phyloP scores from a whole-genome alignment of 1,139 yeast genomes.

The Magnusiomyces clavatus region DNA sequence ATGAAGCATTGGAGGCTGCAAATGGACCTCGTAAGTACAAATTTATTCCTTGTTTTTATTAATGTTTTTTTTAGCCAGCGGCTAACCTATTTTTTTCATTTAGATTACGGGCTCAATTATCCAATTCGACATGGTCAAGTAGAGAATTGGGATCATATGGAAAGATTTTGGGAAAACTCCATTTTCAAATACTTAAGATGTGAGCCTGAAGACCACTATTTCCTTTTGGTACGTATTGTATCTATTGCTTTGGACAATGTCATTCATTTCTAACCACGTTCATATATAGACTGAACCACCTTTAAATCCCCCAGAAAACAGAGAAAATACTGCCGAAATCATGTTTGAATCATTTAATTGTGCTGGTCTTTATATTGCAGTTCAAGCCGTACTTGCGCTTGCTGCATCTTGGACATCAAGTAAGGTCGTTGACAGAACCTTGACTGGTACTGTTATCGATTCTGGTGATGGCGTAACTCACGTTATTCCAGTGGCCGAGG shows the following conservation, averaged over 20 bases:
- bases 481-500: conserved; percentile 98
- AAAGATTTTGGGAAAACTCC: conserved; percentile 96
- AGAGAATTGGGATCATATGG: conserved; percentile 99
- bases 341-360: conserved; percentile 98
- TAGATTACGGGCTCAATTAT: conserved; percentile 73
- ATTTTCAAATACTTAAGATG: conserved; percentile 93
- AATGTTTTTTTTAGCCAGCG: not conserved
- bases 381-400: conserved; percentile 94
- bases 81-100: not conserved
- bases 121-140: conserved; percentile 97
- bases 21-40: conserved; percentile 51
- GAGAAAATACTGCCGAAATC: conserved; percentile 97
- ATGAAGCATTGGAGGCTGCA: conserved; percentile 86
- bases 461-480: conserved; percentile 98
- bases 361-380: conserved; percentile 97
- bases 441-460: conserved; percentile 97
- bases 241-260: conserved; percentile 5
- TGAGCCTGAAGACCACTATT: conserved; percentile 98
- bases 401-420: conserved; percentile 99
- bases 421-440: conserved; percentile 87
- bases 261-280: conserved; percentile 3
- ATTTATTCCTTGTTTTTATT: not conserved
- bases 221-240: conserved; percentile 40
- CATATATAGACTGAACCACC: conserved; percentile 77
- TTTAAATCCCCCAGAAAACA: conserved; percentile 94